A percentile compares a stretch with the other conserved stretches of the same genome.
Conservation (phyloP, 108 stramenopile genomes). For the Cyclostephanos invisitatus region DNA sequence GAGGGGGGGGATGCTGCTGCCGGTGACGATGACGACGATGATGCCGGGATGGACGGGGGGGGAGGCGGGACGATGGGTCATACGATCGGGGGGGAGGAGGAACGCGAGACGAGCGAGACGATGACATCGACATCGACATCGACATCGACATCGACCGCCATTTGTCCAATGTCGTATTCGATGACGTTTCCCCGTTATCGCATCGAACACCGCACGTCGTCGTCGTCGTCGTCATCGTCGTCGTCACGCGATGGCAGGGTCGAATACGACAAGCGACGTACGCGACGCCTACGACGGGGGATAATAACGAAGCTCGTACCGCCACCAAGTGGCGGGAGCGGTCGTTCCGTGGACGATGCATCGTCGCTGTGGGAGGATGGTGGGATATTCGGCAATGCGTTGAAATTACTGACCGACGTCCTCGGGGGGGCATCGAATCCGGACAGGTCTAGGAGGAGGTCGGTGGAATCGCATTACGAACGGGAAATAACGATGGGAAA, state of each 20-base stretch:
- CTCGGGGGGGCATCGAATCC: not conserved
- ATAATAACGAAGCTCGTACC: conserved; percentile 24
- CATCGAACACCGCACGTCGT: conserved; percentile 40
- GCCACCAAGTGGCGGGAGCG: not conserved
- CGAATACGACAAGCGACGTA: conserved; percentile 23
- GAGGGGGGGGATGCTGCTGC: not conserved
- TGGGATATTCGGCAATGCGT: conserved; percentile 29
- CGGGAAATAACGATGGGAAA: conserved; percentile 1
- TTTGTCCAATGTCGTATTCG: conserved; percentile 15
- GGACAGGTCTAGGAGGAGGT: conserved; percentile 2
- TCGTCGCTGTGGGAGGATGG: conserved; percentile 13
- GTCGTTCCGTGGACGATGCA: not conserved
- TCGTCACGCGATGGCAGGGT: not conserved
- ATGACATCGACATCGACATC: not conserved
- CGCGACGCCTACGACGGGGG: conserved; percentile 17
- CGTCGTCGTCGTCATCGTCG: not conserved
- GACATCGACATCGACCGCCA: not conserved
- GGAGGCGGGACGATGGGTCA: not conserved
- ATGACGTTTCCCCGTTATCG: conserved; percentile 63
- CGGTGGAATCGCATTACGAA: conserved; percentile 10
- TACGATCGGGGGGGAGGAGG: not conserved
- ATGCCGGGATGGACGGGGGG: not conserved
- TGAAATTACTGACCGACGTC: conserved; percentile 18
- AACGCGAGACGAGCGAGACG: not conserved
- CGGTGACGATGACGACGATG: not conserved